Evolutionary conservation across 805 yeast genomes (phyloP).

Genomic region (Lipomyces starkeyi): DNA sequence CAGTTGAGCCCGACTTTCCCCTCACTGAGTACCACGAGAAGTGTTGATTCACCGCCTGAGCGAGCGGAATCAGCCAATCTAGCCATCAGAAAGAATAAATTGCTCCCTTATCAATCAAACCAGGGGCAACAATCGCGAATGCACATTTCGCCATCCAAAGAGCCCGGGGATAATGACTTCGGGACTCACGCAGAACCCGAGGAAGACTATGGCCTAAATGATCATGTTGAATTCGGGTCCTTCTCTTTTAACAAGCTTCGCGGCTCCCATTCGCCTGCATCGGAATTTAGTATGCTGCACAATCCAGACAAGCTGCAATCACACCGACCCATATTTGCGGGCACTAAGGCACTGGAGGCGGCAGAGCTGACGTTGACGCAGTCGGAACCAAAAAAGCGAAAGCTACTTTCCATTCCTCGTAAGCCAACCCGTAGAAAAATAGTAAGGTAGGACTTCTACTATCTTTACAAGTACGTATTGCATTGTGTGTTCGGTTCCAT

Average conservation of each 20-base stretch:
- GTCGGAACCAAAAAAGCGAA: neutral
- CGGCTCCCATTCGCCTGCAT: neutral
- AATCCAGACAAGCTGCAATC: neutral
- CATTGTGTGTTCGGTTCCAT: neutral
- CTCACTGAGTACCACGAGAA: neutral
- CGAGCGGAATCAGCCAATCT: neutral
- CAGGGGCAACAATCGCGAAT: neutral
- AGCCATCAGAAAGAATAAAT: neutral
- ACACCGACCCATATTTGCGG: neutral
- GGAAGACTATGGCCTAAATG: neutral
- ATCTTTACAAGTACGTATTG: neutral
- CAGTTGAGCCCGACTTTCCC: neutral
- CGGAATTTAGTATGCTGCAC: neutral
- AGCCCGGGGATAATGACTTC: neutral
- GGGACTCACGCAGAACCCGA: neutral
- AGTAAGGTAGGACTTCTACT: neutral
- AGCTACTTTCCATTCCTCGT: neutral
- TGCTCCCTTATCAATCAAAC: neutral
- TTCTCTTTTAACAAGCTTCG: neutral
- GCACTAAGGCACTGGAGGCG: neutral
- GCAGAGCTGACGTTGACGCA: neutral
- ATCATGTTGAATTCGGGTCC: neutral
- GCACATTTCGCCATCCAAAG: neutral
- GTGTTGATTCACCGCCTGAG: neutral
- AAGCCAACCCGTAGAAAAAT: neutral